Base-by-base conservation (phyloP, 2,329 filamentous ascomycete genomes). In the Tolypocladium amazonense region DNA sequence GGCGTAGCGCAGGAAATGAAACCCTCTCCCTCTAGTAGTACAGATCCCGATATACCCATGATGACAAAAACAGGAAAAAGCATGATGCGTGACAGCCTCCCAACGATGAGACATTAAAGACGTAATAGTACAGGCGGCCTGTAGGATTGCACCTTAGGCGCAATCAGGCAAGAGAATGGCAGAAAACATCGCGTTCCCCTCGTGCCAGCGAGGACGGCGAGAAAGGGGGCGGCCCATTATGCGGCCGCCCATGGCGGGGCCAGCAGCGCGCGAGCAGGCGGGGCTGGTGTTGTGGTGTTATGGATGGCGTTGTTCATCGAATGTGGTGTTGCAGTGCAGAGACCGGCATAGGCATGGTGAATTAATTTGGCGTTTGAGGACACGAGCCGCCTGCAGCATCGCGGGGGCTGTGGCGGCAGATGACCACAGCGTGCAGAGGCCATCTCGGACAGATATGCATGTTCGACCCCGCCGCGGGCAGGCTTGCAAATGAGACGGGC, bases 11-110 rank as follows among this genome's bases (percentile, higher is more conserved):
- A n/a, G 25, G 25, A 67, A 67, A 53, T 14, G 18, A 53, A 53
- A 2, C 3, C 50, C 27, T 35, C 25, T 65, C 67, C 67, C 62
- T 63, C 65, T 69, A 69, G 54, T 67, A 62, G 63, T 69, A 69
- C 67, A 69, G 61, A 66, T 64, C 67, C 66, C 62, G 57, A 63
- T 39, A n/a, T 56, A 65, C 58, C 59, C 54, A 58, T 60, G 61
- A 62, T 43, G 25, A 15, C 55, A 56, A 15, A n/a, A 41, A 30
- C 55, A 41, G 38, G 27, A n/a, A 14, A n/a, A 33, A 41, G 38
- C 38, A 30, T 43, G 25, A 56, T 43, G 38, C 55, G 52, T 56
- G 27, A 56, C 14, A 20, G 23, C 27, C 30, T 38, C 47, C 20
- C 38, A n/a, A 25, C 15, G 4, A 53, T 25, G 35, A 56, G 23